Conservation (phyloP, 768 basidiomycete species). For the Suillus bovinus region DNA sequence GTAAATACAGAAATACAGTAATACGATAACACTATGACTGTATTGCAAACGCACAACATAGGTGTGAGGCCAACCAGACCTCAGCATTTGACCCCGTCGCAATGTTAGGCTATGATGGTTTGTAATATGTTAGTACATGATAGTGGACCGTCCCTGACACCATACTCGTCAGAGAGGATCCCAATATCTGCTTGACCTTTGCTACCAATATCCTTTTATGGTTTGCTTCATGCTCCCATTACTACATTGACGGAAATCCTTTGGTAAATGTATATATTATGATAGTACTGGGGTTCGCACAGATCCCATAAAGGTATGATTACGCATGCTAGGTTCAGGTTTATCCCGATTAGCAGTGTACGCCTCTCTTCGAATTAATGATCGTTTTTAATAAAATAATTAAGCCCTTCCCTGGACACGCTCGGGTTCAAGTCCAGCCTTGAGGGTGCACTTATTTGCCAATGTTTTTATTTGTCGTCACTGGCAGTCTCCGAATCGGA, state of each 20-base stretch:
- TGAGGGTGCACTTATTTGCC: too few relatives aligned
- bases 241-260: neutral
- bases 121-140: neutral
- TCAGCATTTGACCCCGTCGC: neutral
- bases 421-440: too few relatives aligned
- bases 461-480: neutral
- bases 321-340: neutral
- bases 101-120: neutral
- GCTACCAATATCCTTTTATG: neutral
- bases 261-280: neutral
- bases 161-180: neutral
- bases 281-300: neutral
- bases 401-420: too few relatives aligned
- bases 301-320: neutral
- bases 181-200: neutral
- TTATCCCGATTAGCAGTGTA: neutral
- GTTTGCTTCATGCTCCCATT: neutral
- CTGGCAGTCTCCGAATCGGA: neutral
- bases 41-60: neutral
- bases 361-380: too few relatives aligned
- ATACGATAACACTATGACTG: neutral
- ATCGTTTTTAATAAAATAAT: too few relatives aligned
- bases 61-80: neutral
- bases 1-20: neutral
- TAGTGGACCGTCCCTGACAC: neutral